phyloP scores from a whole-genome alignment of 2,329 filamentous ascomycete species.

The Dryadomyces quercus-mongolicae region DNA sequence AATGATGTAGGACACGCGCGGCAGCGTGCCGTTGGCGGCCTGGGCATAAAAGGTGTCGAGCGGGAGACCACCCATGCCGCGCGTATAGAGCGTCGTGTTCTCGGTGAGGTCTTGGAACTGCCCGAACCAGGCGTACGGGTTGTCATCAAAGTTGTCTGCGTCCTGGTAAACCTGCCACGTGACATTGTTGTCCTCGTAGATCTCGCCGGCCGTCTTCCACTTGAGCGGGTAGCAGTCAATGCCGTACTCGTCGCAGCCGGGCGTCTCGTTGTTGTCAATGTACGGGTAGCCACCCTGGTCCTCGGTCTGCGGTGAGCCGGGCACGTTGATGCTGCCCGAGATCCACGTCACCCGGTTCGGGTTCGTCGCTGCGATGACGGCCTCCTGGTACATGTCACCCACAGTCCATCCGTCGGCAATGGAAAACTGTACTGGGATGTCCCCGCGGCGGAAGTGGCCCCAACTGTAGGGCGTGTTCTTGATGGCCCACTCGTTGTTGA shows the following conservation, averaged over 20 bases:
- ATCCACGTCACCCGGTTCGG: conserved; percentile 40
- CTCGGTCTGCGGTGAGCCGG: conserved; percentile 28
- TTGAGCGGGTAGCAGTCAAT: conserved; percentile 33
- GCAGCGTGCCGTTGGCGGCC: conserved; percentile 31
- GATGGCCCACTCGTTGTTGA: conserved; percentile 40
- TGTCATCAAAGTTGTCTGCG: conserved; percentile 32
- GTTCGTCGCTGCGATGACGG: conserved; percentile 36
- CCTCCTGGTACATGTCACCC: conserved; percentile 42
- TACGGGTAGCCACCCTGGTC: conserved; percentile 27
- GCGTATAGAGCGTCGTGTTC: conserved; percentile 22
- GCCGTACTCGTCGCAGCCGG: conserved; percentile 24
- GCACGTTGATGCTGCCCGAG: conserved; percentile 37
- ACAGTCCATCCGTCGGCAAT: conserved; percentile 42
- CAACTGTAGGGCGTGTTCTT: conserved; percentile 42
- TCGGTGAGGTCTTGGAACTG: conserved; percentile 29
- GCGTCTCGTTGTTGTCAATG: conserved; percentile 37
- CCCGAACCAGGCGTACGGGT: conserved; percentile 32
- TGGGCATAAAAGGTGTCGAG: conserved; percentile 21
- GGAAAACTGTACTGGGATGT: conserved; percentile 41
- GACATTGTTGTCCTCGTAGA: conserved; percentile 27
- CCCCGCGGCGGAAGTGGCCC: conserved; percentile 35
- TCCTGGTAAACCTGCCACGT: conserved; percentile 34
- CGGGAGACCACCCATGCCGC: conserved; percentile 21
- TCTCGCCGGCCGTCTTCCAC: conserved; percentile 31
- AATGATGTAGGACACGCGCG: conserved; percentile 32